Evolutionary conservation across 139 green algal species (phyloP), one percentile per base, ranked within the genome.

Genomic region (Coccomyxa sp.): DNA sequence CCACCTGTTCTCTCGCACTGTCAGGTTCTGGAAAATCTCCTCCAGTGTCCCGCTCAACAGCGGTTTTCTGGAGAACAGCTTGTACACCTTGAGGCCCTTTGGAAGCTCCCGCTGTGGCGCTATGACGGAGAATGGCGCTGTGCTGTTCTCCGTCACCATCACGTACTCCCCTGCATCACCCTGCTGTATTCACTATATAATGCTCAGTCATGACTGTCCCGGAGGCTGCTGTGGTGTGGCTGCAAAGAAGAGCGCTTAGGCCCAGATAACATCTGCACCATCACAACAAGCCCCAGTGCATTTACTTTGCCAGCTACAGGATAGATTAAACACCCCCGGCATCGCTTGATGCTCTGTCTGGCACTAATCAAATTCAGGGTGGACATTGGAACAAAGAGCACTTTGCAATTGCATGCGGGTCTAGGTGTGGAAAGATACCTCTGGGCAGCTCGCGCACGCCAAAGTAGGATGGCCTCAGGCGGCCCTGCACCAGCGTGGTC

Each of bases 1-100:
- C n/a, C n/a, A n/a, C 50, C 50, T 64, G 50, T 22, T 64, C 18
- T 18, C 22, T 18, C 22, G 50, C 50, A 78, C 33, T 24, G 39
- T 71, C 29, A 71, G 24, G 37, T 80, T 69, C 40, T 79, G 54
- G 70, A 95, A 95, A 36, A 95, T 41, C 18, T 31, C 18, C 1
- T 16, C 22, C 58, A 94, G 73, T 40, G 81, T 39, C 0, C 64
- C 77, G 3, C 76, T 29, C 0, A 72, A 31, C 40, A 92, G 54
- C 6, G 81, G 74, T 54, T 80, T 29, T 0, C 29, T 14, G 12
- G 87, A 92, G 74, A 94, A 94, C 27, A 94, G 74, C 86, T 91
- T 91, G 80, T 81, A 92, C n/a, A 92, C 74, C 5, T 34, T 41
- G 36, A 18, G 55, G 34, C 44, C 55, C 24, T 72, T 50, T 14